Conservation (phyloP, 306 rosid species). For the Cajanus cajan region DNA sequence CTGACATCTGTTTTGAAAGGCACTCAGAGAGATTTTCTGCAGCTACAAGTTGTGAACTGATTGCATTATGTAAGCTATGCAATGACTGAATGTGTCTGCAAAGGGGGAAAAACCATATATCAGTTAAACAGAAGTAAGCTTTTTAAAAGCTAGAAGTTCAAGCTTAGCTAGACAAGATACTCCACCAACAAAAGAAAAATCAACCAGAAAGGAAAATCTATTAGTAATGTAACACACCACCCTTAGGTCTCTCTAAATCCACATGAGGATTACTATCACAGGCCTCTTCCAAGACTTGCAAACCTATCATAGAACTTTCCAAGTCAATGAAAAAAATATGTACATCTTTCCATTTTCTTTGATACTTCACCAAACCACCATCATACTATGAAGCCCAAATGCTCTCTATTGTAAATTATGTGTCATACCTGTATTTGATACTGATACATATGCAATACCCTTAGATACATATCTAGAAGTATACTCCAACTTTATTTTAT, state of each 20-base stretch:
- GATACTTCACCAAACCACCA: no score
- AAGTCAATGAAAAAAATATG: no score
- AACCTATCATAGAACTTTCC: no score
- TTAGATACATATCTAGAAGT: no score
- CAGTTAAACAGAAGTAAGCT: conserved; percentile 13
- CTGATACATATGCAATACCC: no score
- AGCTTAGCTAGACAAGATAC: not conserved
- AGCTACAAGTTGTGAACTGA: conserved; percentile 79
- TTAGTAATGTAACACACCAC: not conserved
- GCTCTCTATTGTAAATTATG: no score
- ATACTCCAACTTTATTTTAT: no score
- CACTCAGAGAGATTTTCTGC: conserved; percentile 83
- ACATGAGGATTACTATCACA: not conserved
- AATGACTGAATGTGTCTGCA: conserved; percentile 66
- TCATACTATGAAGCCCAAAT: no score
- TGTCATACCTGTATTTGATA: no score
- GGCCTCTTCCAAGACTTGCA: no score
- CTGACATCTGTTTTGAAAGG: conserved; percentile 78
- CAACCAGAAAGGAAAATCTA: not conserved
- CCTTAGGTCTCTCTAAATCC: conserved; percentile 21
- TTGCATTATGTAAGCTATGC: conserved; percentile 69
- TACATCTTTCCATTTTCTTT: no score
- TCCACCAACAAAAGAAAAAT: not conserved
- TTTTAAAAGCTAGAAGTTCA: not conserved
- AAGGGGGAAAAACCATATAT: conserved; percentile 3